These are phyloP conservation scores for Hypoxylon sp. DNA, from an alignment of 2,329 filamentous ascomycete species.

Conservation along the genomic window DNA sequence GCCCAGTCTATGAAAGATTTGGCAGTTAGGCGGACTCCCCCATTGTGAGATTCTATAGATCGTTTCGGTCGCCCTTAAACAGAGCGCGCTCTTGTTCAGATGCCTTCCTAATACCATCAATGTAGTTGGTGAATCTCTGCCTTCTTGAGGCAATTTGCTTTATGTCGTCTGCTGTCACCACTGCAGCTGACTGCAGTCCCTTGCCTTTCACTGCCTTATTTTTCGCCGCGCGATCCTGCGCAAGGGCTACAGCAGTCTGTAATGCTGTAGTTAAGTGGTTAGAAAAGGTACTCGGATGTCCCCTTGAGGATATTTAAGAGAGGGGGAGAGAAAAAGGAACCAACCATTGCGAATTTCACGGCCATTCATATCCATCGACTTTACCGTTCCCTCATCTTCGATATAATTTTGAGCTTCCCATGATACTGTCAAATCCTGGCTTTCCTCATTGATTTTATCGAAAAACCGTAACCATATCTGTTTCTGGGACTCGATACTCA, in stretches of 20 bases:
- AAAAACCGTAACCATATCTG: constrained; percentile 9
- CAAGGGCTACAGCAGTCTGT: constrained; percentile 40
- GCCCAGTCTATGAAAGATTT: too few relatives aligned
- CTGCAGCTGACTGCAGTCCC: background rate
- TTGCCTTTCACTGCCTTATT: background rate
- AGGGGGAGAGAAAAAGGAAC: background rate
- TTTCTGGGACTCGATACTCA: background rate
- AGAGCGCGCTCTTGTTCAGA: constrained; percentile 3
- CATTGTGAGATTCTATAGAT: background rate
- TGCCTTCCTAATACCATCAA: background rate
- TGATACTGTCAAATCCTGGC: constrained; percentile 23
- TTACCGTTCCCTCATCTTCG: background rate
- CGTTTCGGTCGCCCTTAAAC: constrained; percentile 1
- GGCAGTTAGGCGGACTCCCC: too few relatives aligned
- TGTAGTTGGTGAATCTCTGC: background rate
- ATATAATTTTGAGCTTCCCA: constrained; percentile 6
- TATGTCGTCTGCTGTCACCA: constrained; percentile 2
- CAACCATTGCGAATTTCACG: constrained; percentile 48
- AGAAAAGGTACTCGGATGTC: background rate
- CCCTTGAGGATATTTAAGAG: background rate
- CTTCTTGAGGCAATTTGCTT: constrained; percentile 6
- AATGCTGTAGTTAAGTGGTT: constrained; percentile 20
- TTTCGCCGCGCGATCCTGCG: constrained; percentile 2
- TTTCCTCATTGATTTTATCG: constrained; percentile 22
- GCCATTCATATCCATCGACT: constrained; percentile 45